A percentile compares a stretch with the other conserved stretches of the same genome.
These are phyloP conservation scores for Tylopilus plumbeoviolaceoides DNA, from an alignment of 768 basidiomycete species.

Conservation along the genomic window DNA sequence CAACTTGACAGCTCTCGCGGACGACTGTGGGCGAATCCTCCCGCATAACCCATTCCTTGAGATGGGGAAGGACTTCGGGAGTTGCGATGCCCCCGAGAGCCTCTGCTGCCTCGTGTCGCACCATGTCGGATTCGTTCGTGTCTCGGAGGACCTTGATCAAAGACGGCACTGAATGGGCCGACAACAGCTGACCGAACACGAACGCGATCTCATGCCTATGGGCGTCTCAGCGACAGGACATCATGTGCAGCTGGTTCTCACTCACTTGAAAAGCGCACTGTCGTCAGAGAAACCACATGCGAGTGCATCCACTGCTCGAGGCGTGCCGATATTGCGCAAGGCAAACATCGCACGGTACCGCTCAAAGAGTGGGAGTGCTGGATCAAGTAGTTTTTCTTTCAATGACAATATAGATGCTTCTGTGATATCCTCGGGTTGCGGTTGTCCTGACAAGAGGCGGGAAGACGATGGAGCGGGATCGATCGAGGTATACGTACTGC, in stretches of 20 bases:
- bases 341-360: constrained; percentile 99
- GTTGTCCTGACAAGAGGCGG: constrained; percentile 50
- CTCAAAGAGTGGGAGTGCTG: constrained; percentile 71
- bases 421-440: constrained; percentile 49
- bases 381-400: constrained; percentile 60
- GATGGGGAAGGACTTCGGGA: constrained; percentile 81
- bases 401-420: constrained; percentile 50
- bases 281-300: constrained; percentile 87
- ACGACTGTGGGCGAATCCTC: constrained; percentile 86
- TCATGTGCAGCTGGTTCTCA: constrained; percentile 1
- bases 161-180: constrained; percentile 82
- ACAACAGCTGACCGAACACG: constrained; percentile 93
- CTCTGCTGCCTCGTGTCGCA: constrained; percentile 97
- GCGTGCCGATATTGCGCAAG: constrained; percentile 86
- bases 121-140: constrained; percentile 84
- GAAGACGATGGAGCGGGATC: constrained; percentile 87
- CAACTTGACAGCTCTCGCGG: constrained; percentile 92
- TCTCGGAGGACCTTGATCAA: constrained; percentile 76
- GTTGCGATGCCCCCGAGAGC: constrained; percentile 97
- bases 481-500: constrained; percentile 73
- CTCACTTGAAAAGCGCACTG: constrained; percentile 90
- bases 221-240: not conserved
- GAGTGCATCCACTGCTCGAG: constrained; percentile 83
- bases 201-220: constrained; percentile 95
- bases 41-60: constrained; percentile 79